Base-by-base conservation (phyloP, 768 basidiomycete genomes). In the Tylopilus plumbeoviolaceoides region DNA sequence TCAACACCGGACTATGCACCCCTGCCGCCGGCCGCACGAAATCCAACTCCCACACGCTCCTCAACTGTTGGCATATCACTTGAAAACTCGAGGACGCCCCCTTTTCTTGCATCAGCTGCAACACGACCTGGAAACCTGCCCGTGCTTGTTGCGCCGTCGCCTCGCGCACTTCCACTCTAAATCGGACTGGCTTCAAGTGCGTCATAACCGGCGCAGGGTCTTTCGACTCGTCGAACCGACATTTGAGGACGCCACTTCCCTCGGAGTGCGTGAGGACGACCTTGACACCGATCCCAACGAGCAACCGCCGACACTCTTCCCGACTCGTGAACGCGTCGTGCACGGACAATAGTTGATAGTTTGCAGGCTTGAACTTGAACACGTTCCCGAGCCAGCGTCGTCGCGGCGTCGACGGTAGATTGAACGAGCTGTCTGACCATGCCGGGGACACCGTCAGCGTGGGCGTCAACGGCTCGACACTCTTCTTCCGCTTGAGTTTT, bases 301-400 rank as follows among this genome's bases (percentile, higher is more conserved):
- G 75, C 41, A 94, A 68, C 44, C 82, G 77, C 53, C 83, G 78
- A 68, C 90, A 89, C 62, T 89, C 84, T 59, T 82, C 81, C 45
- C 87, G 75, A 7, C 92, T 89, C 38, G 78, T 82, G 56, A 82
- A 75, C 11, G 77, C 68, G 53, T 85, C 82, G 50, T 78, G 75
- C 14, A 75, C 68, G 5, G 87, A 91, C 40, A 81, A 68, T 11
- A 94, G 73, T 23, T 66, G 63, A 60, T 81, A 82, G 28, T 71
- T 76, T 28, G 81, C 73, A 0, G 89, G 83, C 62, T 87, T 91
- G 73, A 91, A 85, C 65, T 82, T 88, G 79, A 98, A 95, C 39
- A 97, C 79, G 61, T 85, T 89, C 41, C 84, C 83, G 56, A 99
- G 81, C 95, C 95, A 98, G 47, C 78, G 81, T 56, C 82, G 81